Percentiles rank a stretch among this genome's conserved stretches.
Conservation (phyloP, 2,329 filamentous ascomycete genomes). For the Colletotrichum cordylinicola region DNA sequence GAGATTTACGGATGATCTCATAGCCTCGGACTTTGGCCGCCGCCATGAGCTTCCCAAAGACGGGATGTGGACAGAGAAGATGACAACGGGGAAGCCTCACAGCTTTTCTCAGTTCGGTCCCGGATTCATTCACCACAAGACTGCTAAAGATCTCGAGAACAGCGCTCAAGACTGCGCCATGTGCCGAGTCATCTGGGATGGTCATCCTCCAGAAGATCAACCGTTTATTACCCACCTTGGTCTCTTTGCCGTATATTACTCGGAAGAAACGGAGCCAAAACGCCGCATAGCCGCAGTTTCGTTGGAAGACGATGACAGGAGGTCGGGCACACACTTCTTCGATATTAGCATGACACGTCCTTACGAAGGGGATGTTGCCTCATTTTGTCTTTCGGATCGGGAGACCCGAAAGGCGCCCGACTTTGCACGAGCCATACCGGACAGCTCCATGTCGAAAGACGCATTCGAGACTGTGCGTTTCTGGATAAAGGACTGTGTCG, state of each 20-base stretch:
- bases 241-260: not conserved
- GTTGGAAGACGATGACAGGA: not conserved
- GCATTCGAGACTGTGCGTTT: not conserved
- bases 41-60: rapidly evolving
- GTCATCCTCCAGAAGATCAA: not conserved
- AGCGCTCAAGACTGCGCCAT: not conserved
- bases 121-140: not conserved
- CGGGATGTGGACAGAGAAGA: not conserved
- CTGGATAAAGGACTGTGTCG: not conserved
- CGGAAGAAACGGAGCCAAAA: not conserved
- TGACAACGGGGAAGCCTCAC: rapidly evolving
- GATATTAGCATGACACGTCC: not conserved
- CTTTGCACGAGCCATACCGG: not conserved
- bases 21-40: not conserved
- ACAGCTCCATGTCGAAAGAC: not conserved
- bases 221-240: rapidly evolving
- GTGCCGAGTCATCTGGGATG: not conserved
- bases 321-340: no score
- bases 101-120: rapidly evolving
- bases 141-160: not conserved
- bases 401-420: not conserved
- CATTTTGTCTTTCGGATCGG: not conserved
- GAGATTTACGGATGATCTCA: not conserved
- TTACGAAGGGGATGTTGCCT: not conserved
- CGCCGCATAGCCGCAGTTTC: rapidly evolving